Percentiles rank a stretch among this genome's conserved stretches.
phyloP scores from a whole-genome alignment of 495 filamentous ascomycete species.

The Penicillium flavigenum region DNA sequence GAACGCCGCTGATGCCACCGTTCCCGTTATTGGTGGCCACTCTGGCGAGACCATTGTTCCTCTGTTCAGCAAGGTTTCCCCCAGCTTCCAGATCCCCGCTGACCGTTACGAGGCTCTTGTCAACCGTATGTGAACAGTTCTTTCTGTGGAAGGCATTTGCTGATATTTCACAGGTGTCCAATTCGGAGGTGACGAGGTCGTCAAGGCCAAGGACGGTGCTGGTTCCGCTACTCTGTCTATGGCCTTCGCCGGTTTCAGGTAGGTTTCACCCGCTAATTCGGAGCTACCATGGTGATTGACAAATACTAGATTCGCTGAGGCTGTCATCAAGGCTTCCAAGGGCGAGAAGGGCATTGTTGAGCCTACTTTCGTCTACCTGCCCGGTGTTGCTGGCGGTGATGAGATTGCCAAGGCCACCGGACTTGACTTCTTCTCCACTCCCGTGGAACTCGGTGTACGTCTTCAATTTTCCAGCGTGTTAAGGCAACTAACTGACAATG shows the following conservation, averaged over 20 bases:
- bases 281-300: constrained; percentile 27
- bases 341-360: constrained; percentile 91
- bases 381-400: constrained; percentile 83
- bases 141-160: not conserved
- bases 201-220: constrained; percentile 93
- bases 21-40: constrained; percentile 96
- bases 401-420: constrained; percentile 78
- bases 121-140: constrained; percentile 60
- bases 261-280: constrained; percentile 9
- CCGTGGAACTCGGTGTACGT: constrained; percentile 90
- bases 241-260: constrained; percentile 96
- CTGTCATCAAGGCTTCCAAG: constrained; percentile 80
- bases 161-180: constrained; percentile 65
- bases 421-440: constrained; percentile 92
- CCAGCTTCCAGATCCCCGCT: constrained; percentile 72
- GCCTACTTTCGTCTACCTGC: constrained; percentile 92
- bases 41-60: constrained; percentile 97
- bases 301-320: constrained; percentile 77
- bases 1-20: constrained; percentile 74
- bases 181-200: constrained; percentile 98
- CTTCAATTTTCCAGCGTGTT: not conserved
- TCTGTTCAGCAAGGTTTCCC: constrained; percentile 87
- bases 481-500: constrained; percentile 18
- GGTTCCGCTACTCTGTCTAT: constrained; percentile 96
- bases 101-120: constrained; percentile 85